A percentile compares a stretch with the other conserved stretches of the same genome.
These are phyloP conservation scores for Fraxinus xanthoxyloides DNA, from an alignment of 305 asterid species.

Conservation along the genomic window DNA sequence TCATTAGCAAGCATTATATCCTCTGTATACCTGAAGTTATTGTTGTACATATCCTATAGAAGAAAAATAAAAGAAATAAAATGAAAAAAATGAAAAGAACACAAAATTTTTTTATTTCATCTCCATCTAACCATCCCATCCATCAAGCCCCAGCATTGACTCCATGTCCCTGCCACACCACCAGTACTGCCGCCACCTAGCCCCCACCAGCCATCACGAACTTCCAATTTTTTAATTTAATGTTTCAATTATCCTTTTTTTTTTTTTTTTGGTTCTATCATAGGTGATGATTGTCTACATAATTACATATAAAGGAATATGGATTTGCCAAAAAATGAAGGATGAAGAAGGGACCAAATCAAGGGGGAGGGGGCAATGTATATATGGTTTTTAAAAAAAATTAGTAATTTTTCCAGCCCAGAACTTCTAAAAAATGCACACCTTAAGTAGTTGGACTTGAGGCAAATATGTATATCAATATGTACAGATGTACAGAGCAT, in stretches of 20 bases:
- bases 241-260: background rate
- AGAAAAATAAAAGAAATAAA: background rate
- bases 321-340: background rate
- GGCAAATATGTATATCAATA: background rate
- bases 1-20: conserved; percentile 6
- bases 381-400: background rate
- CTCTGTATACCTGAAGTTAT: conserved; percentile 12
- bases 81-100: background rate
- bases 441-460: background rate
- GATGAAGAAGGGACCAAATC: background rate
- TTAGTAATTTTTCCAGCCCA: background rate
- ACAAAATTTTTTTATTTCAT: background rate
- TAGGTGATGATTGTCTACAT: background rate
- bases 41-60: background rate
- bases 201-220: background rate
- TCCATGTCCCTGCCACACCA: background rate
- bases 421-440: background rate
- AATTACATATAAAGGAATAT: background rate
- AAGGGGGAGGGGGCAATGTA: background rate
- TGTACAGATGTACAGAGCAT: background rate
- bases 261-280: background rate
- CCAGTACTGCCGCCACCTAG: background rate
- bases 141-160: background rate
- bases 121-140: background rate
- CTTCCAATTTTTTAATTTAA: background rate